Conservation (phyloP, 352 stramenopile species). For the Phytophthora pisi region DNA sequence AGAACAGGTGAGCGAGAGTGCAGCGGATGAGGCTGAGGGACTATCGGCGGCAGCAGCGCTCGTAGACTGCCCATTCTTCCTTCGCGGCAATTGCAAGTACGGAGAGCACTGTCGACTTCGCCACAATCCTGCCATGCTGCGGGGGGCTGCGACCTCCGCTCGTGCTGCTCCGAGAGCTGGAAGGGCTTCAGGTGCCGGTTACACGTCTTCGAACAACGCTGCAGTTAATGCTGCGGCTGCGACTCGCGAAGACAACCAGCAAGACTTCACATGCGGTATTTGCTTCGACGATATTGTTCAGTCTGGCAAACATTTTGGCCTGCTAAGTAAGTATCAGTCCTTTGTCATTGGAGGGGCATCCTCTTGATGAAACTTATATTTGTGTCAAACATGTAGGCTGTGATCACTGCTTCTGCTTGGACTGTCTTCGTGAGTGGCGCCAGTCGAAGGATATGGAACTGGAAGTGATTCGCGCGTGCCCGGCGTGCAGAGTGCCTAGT, state of each 20-base stretch:
- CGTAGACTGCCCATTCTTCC: constrained; percentile 79
- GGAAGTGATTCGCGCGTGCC: constrained; percentile 70
- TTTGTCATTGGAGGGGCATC: background rate
- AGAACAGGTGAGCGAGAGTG: constrained; percentile 31
- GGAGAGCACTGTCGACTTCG: constrained; percentile 68
- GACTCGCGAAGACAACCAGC: constrained; percentile 29
- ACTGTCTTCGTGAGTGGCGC: constrained; percentile 75
- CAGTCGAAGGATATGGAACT: constrained; percentile 78
- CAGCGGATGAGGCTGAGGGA: constrained; percentile 37
- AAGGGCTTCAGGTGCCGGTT: background rate
- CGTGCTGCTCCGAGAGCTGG: background rate
- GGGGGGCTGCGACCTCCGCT: background rate
- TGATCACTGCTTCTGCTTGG: constrained; percentile 80
- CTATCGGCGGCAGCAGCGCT: constrained; percentile 57
- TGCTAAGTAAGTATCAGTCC: constrained; percentile 56
- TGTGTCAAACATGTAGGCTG: constrained; percentile 38
- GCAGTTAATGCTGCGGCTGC: background rate
- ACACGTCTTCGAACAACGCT: constrained; percentile 3
- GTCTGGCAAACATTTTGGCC: constrained; percentile 76
- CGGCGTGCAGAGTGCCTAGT: constrained; percentile 65
- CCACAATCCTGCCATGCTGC: constrained; percentile 39
- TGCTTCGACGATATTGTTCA: constrained; percentile 86
- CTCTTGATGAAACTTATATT: background rate
- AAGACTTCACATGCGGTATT: constrained; percentile 76
- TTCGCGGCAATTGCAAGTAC: constrained; percentile 80